phyloP scores from a whole-genome alignment of 169 alveolate genomes.

The Neospora caninum region DNA sequence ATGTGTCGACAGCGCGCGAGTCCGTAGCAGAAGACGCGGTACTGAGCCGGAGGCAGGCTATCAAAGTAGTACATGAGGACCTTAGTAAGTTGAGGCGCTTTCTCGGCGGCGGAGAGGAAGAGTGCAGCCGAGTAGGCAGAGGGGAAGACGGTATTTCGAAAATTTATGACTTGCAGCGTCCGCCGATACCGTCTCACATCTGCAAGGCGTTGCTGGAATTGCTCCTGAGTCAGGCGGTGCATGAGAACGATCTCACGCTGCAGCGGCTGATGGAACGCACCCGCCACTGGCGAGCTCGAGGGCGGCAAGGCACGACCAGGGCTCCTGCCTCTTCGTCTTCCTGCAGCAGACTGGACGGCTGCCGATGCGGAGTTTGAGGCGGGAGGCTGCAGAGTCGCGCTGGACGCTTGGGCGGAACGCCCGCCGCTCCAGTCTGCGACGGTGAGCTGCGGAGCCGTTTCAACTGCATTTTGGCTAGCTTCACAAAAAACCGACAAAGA shows the following conservation, averaged over 20 bases:
- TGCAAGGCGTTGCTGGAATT: not conserved
- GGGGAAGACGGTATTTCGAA: not conserved
- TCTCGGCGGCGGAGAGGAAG: not conserved
- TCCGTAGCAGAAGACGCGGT: slow-evolving; percentile 21
- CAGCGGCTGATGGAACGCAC: not conserved
- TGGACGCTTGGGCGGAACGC: not conserved
- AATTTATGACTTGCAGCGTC: not conserved
- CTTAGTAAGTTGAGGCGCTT: not conserved
- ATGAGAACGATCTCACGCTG: not conserved
- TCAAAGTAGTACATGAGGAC: slow-evolving; percentile 13
- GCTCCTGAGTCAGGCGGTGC: slow-evolving; percentile 2
- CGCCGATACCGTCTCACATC: not conserved
- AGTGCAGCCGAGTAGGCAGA: not conserved
- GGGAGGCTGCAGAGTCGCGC: not conserved
- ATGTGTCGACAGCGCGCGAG: slow-evolving; percentile 17
- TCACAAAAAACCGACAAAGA: not conserved
- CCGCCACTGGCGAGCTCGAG: not conserved
- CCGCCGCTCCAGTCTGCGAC: not conserved
- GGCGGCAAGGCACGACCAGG: not conserved
- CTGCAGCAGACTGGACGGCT: not conserved
- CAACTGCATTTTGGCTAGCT: not conserved
- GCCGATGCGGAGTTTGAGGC: not conserved
- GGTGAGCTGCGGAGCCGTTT: not conserved
- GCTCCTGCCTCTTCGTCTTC: not conserved
- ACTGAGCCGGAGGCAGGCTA: not conserved